phyloP scores from a whole-genome alignment of 2,329 filamentous ascomycete genomes.

The Neurospora crassa region DNA sequence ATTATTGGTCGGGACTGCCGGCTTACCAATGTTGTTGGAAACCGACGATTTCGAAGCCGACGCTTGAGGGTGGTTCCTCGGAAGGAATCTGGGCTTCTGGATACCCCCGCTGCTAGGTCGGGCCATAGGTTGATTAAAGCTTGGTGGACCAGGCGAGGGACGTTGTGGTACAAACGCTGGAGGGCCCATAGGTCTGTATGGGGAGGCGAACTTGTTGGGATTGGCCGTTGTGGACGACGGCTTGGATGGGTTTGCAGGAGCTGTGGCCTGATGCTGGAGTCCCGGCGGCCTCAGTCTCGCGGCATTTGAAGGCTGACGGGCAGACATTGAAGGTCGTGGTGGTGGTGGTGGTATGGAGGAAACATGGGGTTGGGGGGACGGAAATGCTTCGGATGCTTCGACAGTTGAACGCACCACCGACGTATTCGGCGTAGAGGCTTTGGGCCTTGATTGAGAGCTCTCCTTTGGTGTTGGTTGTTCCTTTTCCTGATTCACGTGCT shows the following conservation, averaged over 20 bases:
- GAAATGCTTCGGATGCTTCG: neutral
- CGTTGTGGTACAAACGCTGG: neutral
- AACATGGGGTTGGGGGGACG: neutral
- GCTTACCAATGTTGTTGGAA: neutral
- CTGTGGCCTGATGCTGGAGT: neutral
- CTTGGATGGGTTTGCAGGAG: neutral
- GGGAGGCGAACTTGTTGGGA: neutral
- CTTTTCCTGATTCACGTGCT: neutral
- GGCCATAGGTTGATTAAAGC: slow-evolving; percentile 2
- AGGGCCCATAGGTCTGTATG: neutral
- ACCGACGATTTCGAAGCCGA: neutral
- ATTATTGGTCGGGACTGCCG: neutral
- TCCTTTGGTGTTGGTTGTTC: neutral
- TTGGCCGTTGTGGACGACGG: neutral
- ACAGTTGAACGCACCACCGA: neutral
- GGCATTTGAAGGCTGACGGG: neutral
- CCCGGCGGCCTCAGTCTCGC: neutral
- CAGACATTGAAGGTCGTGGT: neutral
- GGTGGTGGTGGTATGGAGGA: neutral
- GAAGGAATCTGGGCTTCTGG: slow-evolving; percentile 8
- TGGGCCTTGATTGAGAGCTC: neutral
- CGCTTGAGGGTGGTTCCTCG: neutral
- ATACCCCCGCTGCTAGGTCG: neutral
- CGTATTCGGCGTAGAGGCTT: neutral
- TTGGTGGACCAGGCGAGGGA: neutral